Conservation (phyloP, 1,139 yeast genomes). For the Suhomyces kunorum region DNA sequence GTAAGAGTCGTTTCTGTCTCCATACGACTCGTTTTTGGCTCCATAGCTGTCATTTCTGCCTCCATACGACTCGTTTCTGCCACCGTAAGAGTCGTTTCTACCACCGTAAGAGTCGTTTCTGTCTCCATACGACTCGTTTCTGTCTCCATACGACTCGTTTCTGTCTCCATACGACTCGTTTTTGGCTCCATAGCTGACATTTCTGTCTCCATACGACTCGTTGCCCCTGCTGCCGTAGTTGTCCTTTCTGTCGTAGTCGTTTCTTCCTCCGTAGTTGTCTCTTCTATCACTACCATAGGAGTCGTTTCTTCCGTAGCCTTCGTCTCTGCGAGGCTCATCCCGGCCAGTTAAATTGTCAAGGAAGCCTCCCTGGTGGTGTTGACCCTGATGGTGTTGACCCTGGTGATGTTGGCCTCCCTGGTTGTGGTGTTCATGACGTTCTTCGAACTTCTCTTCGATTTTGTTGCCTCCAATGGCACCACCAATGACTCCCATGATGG, state of each 20-base stretch:
- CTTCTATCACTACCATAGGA: too few relatives aligned
- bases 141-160: conserved; percentile 13
- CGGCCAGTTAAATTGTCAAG: conserved; percentile 15
- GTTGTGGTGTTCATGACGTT: conserved; percentile 18
- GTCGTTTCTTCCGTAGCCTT: conserved; percentile 12
- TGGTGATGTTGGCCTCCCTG: conserved; percentile 16
- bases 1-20: conserved; percentile 13
- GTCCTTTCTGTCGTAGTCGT: too few relatives aligned
- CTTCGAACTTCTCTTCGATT: conserved; percentile 43
- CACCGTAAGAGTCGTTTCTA: conserved; percentile 9
- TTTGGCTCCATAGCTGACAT: conserved; percentile 15
- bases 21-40: conserved; percentile 12
- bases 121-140: too few relatives aligned
- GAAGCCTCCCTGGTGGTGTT: conserved; percentile 15
- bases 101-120: conserved; percentile 12
- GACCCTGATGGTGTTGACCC: conserved; percentile 12
- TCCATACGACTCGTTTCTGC: background rate
- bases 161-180: conserved; percentile 15
- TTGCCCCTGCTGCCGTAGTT: too few relatives aligned
- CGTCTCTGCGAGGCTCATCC: too few relatives aligned
- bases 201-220: conserved; percentile 11
- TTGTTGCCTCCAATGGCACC: conserved; percentile 64
- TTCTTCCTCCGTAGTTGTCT: conserved; percentile 2
- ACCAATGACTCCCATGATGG: conserved; percentile 58
- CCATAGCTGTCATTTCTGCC: too few relatives aligned